Conservation (phyloP, 495 filamentous ascomycete species). For the Penicillium cinerascens region DNA sequence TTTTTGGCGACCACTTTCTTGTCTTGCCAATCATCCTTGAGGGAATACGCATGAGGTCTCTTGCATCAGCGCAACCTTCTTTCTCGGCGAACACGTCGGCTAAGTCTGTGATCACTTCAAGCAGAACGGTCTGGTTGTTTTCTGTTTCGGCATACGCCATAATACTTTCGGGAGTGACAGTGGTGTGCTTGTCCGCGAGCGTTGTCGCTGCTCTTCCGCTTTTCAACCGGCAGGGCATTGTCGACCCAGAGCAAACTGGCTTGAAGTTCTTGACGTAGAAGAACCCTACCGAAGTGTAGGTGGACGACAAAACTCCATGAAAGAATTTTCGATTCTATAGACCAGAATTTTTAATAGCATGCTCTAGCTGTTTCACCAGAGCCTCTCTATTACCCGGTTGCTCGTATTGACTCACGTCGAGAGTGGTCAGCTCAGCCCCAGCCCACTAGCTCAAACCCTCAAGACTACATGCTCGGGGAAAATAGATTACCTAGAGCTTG, state of each 20-base stretch:
- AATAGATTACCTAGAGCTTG: conserved; percentile 32
- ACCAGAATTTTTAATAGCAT: conserved; percentile 54
- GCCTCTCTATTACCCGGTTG: conserved; percentile 51
- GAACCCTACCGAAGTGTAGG: conserved; percentile 30
- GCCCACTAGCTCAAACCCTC: conserved; percentile 30
- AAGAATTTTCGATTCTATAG: background rate
- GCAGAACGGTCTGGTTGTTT: too few relatives aligned
- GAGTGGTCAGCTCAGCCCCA: conserved; percentile 56
- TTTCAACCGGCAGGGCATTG: conserved; percentile 50
- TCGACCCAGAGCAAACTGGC: conserved; percentile 54
- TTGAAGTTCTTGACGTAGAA: conserved; percentile 57
- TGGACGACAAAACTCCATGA: background rate
- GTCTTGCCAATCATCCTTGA: too few relatives aligned
- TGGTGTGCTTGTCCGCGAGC: too few relatives aligned
- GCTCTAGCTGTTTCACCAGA: conserved; percentile 53
- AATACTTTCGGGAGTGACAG: too few relatives aligned
- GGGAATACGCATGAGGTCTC: too few relatives aligned
- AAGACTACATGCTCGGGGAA: background rate
- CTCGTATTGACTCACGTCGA: conserved; percentile 51
- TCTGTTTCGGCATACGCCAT: too few relatives aligned
- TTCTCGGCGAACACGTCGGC: too few relatives aligned
- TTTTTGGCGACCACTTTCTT: too few relatives aligned
- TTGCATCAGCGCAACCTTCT: too few relatives aligned
- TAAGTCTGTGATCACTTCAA: too few relatives aligned
- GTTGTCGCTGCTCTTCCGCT: too few relatives aligned